Evolutionary conservation across 768 basidiomycete species (phyloP), one percentile per base, ranked within the genome.

Genomic region (Ramaria sp.): DNA sequence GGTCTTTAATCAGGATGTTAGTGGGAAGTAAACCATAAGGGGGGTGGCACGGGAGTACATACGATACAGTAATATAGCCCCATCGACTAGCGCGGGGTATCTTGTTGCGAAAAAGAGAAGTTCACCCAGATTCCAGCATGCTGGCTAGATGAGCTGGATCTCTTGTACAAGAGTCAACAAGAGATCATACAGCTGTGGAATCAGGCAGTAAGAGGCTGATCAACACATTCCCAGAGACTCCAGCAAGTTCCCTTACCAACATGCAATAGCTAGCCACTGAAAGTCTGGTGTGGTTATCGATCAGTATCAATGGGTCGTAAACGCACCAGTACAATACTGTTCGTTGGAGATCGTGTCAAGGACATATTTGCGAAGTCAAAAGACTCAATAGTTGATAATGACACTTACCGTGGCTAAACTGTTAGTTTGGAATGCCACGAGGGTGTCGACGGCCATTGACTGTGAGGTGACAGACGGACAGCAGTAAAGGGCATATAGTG

Each of bases 81-180:
- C 18, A 52, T 55, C 53, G 15, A 47, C 7, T 10, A 55, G 32
- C 18, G 43, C 5, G 18, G 37, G 41, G 41, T 56, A 56, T 22
- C 48, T 12, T 13, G 49, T 56, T 13, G 48, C 48, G 24, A 50
- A 50, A 27, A 50, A 56, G 1, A 56, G n/a, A 18, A 50, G 5
- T 38, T 56, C 39, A n/a, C 48, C 55, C 10, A 36, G 3, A 38
- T 36, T 56, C 55, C 55, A 50, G 9, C 28, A 20, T 5, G 48
- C 51, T 16, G 55, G 34, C 55, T 49, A 56, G n/a, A 56, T 22
- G 18, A 56, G 55, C 10, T 56, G 49, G 2, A 50, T 4, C n/a
- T 58, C 57, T 39, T 13, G 18, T 8, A 20, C 43, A n/a, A 58
- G 37, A 20, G 52, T 55, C n/a, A 58, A 20, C 20, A 58, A 37